These are phyloP conservation scores for Phytophthora uliginosa DNA, from an alignment of 352 stramenopile genomes.

Conservation along the genomic window DNA sequence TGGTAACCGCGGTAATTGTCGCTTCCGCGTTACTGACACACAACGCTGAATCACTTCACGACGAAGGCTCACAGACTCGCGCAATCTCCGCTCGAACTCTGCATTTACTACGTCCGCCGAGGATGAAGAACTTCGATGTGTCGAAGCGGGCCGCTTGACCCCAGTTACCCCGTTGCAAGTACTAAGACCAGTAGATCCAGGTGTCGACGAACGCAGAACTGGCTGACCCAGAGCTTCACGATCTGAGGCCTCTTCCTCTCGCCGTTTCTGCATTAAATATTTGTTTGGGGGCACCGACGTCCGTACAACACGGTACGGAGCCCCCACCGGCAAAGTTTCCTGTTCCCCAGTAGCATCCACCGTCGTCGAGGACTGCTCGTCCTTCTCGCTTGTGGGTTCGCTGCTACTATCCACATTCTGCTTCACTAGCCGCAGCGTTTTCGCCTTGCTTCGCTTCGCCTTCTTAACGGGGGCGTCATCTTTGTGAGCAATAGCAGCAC, in stretches of 20 bases:
- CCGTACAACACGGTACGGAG: constrained; percentile 42
- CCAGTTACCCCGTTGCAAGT: constrained; percentile 20
- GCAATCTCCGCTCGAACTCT: constrained; percentile 65
- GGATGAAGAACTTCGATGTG: constrained; percentile 14
- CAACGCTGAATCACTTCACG: constrained; percentile 51
- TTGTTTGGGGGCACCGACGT: constrained; percentile 55
- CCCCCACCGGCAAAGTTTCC: constrained; percentile 8
- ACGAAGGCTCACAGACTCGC: constrained; percentile 56
- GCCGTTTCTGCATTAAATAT: constrained; percentile 54
- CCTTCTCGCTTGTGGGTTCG: background rate
- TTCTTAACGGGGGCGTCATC: constrained; percentile 22
- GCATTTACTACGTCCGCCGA: constrained; percentile 39
- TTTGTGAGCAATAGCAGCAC: constrained; percentile 4
- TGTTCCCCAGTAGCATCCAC: constrained; percentile 7
- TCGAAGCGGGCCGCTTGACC: constrained; percentile 12
- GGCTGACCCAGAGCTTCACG: constrained; percentile 21
- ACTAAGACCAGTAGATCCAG: constrained; percentile 17
- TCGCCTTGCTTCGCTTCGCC: constrained; percentile 23
- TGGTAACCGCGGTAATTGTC: constrained; percentile 71
- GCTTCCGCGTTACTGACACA: constrained; percentile 63
- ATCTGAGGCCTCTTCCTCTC: constrained; percentile 44
- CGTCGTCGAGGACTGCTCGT: background rate
- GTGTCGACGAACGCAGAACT: constrained; percentile 11
- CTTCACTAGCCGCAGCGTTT: constrained; percentile 6
- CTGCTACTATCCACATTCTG: constrained; percentile 2